Evolutionary conservation across 108 stramenopile species (phyloP).

Genomic region (Seminavis robusta): DNA sequence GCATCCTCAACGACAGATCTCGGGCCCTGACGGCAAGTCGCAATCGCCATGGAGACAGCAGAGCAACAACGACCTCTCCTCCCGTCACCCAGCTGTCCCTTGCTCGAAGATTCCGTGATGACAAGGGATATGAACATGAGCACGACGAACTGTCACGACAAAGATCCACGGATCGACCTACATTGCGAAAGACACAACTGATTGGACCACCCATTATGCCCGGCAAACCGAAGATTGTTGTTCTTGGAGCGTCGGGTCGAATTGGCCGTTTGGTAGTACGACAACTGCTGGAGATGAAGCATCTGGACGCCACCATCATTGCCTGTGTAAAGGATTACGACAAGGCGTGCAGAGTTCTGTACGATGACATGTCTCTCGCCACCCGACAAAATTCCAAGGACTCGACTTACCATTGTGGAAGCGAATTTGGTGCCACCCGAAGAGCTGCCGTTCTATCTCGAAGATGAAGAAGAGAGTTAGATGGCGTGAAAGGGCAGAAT

Average conservation of each 20-base stretch:
- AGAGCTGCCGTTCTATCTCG: conserved; percentile 32
- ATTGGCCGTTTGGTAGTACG: conserved; percentile 54
- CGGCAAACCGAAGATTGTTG: conserved; percentile 51
- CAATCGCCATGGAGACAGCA: too few relatives aligned
- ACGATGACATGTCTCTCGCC: conserved; percentile 32
- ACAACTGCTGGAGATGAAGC: conserved; percentile 39
- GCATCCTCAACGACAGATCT: too few relatives aligned
- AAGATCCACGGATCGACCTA: too few relatives aligned
- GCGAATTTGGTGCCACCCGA: conserved; percentile 53
- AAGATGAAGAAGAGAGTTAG: conserved; percentile 21
- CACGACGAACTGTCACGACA: too few relatives aligned
- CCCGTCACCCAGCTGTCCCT: too few relatives aligned
- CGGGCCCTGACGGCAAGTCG: too few relatives aligned
- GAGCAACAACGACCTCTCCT: too few relatives aligned
- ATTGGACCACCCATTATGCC: conserved; percentile 22
- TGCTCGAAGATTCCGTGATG: too few relatives aligned
- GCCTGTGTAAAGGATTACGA: conserved; percentile 55
- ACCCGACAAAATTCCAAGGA: conserved; percentile 20
- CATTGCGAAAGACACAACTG: too few relatives aligned
- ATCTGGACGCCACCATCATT: conserved; percentile 57
- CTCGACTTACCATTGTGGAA: conserved; percentile 53
- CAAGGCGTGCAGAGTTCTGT: conserved; percentile 49
- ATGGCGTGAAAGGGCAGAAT: conserved; percentile 31
- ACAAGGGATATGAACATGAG: too few relatives aligned
- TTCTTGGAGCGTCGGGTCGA: conserved; percentile 61